Evolutionary conservation across 192 early-diverging fungal genomes (phyloP), one percentile per base, ranked within the genome.

Genomic region (Powellomyces hirtus): DNA sequence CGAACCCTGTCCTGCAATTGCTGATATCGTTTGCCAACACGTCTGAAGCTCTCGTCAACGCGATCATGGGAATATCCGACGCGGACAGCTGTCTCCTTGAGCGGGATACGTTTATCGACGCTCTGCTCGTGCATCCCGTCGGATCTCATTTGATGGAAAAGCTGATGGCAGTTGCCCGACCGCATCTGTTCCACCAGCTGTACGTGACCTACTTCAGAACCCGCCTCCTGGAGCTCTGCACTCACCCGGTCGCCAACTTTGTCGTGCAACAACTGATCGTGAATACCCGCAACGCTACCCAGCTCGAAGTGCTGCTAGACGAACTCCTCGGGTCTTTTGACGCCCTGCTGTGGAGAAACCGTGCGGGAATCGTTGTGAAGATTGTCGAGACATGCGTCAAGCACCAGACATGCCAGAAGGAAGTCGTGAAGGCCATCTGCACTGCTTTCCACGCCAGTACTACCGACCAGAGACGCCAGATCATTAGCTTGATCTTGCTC

Each of bases 141-240:
- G 93, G 91, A 7, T 92, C 91, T 14, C 93, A 93, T 69, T 72
- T 95, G 30, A 69, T 92, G 35, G 89, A 95, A 73, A 86, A 86
- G 59, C 79, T 94, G 8, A 33, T 83, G 11, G 46, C 66, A 5
- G 71, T 50, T 18, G 58, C 62, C 1, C 22, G 24, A 22, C 64
- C 60, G 14, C 26, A 55, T 11, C 59, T 87, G 20, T 89, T 85
- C 74, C 87, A 87, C 59, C 74, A 80, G 31, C 70, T 93, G 14
- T 92, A 89, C 71, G 74, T 65, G 6, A 78, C 75, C 11, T 88
- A 90, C 71, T 88, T 94, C 65, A 77, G 85, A 31, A 73, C 70
- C 16, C 79, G 80, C 29, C 70, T 93, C 18, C 72, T 78, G 44
- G 79, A 85, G 50, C 81, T 92, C 30, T 87, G 86, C 44, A 63